Percentiles rank a stretch among this genome's conserved stretches.
phyloP scores from a whole-genome alignment of 345 rosid genomes.

The Hibiscus tridactylites region DNA sequence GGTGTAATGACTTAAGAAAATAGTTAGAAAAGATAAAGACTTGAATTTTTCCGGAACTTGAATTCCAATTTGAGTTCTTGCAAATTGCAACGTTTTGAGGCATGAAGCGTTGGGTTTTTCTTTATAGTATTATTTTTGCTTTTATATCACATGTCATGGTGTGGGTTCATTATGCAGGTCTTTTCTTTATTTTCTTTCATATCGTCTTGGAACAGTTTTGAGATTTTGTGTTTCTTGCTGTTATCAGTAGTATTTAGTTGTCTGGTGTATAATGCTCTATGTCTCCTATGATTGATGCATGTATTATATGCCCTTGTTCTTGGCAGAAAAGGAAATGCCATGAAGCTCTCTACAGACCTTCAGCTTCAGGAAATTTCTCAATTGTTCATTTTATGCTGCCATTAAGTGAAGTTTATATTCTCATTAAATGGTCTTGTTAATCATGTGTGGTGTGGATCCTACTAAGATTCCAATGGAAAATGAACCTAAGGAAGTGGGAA shows the following conservation, averaged over 20 bases:
- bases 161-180: too few relatives aligned
- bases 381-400: constrained; percentile 3
- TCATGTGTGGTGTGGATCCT: constrained; percentile 19
- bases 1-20: too few relatives aligned
- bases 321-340: constrained; percentile 20
- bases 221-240: neutral
- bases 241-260: neutral
- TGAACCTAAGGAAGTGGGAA: too few relatives aligned
- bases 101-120: too few relatives aligned
- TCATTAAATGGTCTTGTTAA: constrained; percentile 7
- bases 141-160: too few relatives aligned
- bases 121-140: too few relatives aligned
- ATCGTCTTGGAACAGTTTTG: neutral
- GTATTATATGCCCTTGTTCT: neutral
- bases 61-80: too few relatives aligned
- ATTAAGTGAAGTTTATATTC: neutral
- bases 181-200: too few relatives aligned
- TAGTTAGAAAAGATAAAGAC: too few relatives aligned
- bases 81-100: too few relatives aligned
- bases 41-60: too few relatives aligned
- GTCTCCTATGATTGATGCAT: neutral
- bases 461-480: constrained; percentile 3
- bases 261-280: neutral
- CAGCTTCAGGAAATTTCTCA: constrained; percentile 25
- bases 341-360: constrained; percentile 28